Evolutionary conservation across 2,329 filamentous ascomycete genomes (phyloP).

Genomic region (Aspergillus bombycis): DNA sequence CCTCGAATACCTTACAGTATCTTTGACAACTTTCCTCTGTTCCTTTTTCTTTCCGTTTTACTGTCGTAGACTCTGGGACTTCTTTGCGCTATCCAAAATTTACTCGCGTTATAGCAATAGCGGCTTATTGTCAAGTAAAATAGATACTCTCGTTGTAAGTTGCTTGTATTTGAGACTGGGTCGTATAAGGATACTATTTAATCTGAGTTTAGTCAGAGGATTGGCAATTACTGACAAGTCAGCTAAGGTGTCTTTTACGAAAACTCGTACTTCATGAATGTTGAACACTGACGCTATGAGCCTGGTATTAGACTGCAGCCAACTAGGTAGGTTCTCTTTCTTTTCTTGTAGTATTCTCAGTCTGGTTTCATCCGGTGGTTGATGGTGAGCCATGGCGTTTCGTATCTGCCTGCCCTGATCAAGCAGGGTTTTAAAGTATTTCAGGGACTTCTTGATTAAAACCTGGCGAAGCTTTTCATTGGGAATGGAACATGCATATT

Average conservation of each 20-base stretch:
- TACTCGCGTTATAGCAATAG: background rate
- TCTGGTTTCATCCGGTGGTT: background rate
- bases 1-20: background rate
- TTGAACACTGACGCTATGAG: background rate
- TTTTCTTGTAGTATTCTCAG: background rate
- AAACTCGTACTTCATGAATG: background rate
- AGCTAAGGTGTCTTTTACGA: background rate
- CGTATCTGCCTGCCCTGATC: constrained; percentile 8
- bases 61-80: background rate
- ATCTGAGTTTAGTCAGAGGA: background rate
- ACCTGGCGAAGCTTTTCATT: background rate
- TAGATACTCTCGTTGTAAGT: background rate
- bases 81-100: background rate
- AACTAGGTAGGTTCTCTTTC: background rate
- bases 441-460: background rate
- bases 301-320: background rate
- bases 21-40: background rate
- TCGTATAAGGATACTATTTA: background rate
- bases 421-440: constrained; percentile 4
- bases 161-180: background rate
- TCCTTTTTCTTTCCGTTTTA: background rate
- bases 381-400: constrained; percentile 12
- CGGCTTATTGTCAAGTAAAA: background rate
- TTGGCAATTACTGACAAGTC: background rate
- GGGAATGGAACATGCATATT: background rate